Conservation (phyloP, 345 rosid species). For the Lumnitzera racemosa region DNA sequence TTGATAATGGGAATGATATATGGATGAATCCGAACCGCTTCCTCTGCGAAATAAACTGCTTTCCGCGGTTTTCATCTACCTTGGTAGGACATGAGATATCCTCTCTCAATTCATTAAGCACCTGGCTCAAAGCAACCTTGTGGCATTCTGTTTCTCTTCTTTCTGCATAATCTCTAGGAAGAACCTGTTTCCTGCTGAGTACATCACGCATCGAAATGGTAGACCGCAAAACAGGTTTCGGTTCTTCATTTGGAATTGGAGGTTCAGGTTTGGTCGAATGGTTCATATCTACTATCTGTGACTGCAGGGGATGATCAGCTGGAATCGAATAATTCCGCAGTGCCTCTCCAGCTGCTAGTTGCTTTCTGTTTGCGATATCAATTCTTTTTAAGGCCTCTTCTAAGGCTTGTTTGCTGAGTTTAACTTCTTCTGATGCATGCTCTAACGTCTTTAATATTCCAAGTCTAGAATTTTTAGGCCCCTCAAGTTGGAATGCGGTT, state of each 20-base stretch:
- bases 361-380: constrained; percentile 67
- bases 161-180: constrained; percentile 32
- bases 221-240: constrained; percentile 51
- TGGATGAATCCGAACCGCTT: constrained; percentile 89
- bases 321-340: constrained; percentile 40
- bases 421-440: constrained; percentile 79
- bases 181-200: constrained; percentile 71
- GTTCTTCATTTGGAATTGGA: constrained; percentile 16
- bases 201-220: constrained; percentile 90
- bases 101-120: constrained; percentile 77
- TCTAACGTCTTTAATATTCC: constrained; percentile 56
- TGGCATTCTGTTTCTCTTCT: constrained; percentile 39
- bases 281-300: constrained; percentile 27
- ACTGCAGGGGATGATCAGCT: constrained; percentile 23
- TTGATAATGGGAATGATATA: constrained; percentile 66
- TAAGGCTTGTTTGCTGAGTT: constrained; percentile 56
- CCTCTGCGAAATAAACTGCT: constrained; percentile 48
- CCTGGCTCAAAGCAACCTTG: constrained; percentile 73
- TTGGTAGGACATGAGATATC: constrained; percentile 42
- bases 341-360: constrained; percentile 72
- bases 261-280: constrained; percentile 11
- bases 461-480: constrained; percentile 28
- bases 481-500: constrained; percentile 18
- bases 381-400: constrained; percentile 66
- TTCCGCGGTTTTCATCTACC: constrained; percentile 29